phyloP scores from a whole-genome alignment of 805 yeast genomes.

The Candida bentonensis region DNA sequence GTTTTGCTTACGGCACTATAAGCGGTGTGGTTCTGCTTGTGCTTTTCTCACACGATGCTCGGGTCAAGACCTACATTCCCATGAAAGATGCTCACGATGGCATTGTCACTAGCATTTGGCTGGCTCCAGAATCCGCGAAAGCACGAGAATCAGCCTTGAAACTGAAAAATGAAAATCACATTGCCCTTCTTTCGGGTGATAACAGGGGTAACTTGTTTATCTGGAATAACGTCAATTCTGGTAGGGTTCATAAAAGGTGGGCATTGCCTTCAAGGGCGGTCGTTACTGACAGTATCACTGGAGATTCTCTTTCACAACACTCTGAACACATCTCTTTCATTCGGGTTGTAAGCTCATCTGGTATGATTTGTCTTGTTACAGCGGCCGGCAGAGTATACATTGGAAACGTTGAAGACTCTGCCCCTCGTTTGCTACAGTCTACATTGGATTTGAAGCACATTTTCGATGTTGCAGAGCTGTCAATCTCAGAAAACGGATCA shows the following conservation, averaged over 20 bases:
- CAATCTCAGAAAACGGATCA: not conserved
- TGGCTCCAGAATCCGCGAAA: slow-evolving; percentile 1
- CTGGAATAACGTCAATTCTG: not conserved
- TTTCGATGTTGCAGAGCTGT: not conserved
- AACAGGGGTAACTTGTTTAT: not conserved
- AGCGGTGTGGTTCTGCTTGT: slow-evolving; percentile 10
- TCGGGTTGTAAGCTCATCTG: not conserved
- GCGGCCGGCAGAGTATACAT: not conserved
- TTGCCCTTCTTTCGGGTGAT: not conserved
- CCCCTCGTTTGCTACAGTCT: not conserved
- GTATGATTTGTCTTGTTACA: not conserved
- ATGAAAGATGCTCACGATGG: slow-evolving; percentile 9
- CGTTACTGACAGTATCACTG: no score
- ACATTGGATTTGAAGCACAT: not conserved
- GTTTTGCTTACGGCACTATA: slow-evolving; percentile 12
- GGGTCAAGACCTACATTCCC: slow-evolving; percentile 10
- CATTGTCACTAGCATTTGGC: slow-evolving; percentile 11
- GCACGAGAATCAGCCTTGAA: not conserved
- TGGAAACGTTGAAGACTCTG: not conserved
- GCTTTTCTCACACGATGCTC: slow-evolving; percentile 12
- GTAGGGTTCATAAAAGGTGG: not conserved
- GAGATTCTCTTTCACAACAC: no score
- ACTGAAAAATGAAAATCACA: no score
- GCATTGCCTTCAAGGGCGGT: no score
- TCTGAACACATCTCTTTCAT: no score